A percentile compares a stretch with the other conserved stretches of the same genome.
These are phyloP conservation scores for Eucalyptus dawsonii DNA, from an alignment of 345 rosid genomes.

Conservation along the genomic window DNA sequence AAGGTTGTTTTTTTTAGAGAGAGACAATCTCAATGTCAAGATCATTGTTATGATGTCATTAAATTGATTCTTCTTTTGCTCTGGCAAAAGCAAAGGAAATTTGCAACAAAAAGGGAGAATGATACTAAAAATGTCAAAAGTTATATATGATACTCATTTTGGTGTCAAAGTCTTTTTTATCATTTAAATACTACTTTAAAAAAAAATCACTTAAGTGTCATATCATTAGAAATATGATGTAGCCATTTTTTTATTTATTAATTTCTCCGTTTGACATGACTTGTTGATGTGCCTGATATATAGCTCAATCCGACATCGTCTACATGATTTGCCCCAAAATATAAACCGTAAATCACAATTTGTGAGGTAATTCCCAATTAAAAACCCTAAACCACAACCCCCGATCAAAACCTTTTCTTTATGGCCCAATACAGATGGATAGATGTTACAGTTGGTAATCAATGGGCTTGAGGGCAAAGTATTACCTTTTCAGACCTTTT, in stretches of 20 bases:
- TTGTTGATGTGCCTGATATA: rapidly evolving
- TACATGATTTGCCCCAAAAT: rapidly evolving
- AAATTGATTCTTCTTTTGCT: neutral
- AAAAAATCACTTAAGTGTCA: rapidly evolving
- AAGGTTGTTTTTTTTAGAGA: neutral
- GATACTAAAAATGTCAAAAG: rapidly evolving
- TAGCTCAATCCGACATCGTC: rapidly evolving
- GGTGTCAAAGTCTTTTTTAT: rapidly evolving
- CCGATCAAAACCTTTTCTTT: too few species aligned
- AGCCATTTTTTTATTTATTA: rapidly evolving
- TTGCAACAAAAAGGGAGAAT: rapidly evolving
- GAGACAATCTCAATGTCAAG: neutral
- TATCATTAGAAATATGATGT: rapidly evolving
- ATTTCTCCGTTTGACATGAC: rapidly evolving
- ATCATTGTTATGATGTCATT: rapidly evolving
- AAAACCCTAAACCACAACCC: too few species aligned
- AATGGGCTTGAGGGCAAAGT: too few species aligned
- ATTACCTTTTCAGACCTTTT: too few species aligned
- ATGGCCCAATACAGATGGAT: rapidly evolving
- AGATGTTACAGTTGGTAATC: too few species aligned
- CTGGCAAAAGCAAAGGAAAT: neutral
- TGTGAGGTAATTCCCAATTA: too few species aligned
- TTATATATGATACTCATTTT: rapidly evolving
- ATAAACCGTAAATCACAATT: too few species aligned
- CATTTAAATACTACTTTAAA: too few species aligned